Percentiles rank a stretch among this genome's conserved stretches.
Evolutionary conservation across 805 yeast species (phyloP).

Genomic region (Schizosaccharomyces japonicus): DNA sequence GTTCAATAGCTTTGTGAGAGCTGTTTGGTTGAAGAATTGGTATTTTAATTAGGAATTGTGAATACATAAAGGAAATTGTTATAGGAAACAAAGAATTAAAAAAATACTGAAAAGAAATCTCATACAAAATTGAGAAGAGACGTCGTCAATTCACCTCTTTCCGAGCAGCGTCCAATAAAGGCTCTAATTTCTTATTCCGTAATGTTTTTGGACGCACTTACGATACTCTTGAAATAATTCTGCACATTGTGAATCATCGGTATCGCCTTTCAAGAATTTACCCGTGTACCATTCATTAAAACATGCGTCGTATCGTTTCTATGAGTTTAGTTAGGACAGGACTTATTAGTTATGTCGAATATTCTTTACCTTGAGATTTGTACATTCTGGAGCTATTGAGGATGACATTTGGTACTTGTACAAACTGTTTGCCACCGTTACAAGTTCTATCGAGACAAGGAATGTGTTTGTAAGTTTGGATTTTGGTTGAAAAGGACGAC

Average conservation of each 20-base stretch:
- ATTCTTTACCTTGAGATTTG: not conserved
- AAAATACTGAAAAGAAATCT: no score
- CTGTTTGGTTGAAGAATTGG: no score
- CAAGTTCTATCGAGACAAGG: no score
- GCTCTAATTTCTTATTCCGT: slow-evolving; percentile 48
- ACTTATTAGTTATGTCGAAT: not conserved
- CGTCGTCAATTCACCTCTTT: slow-evolving; percentile 57
- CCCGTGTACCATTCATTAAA: slow-evolving; percentile 83
- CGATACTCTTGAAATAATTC: slow-evolving; percentile 68
- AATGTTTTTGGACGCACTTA: slow-evolving; percentile 42
- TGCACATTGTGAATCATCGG: slow-evolving; percentile 53
- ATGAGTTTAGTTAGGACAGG: not conserved
- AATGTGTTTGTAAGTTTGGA: no score
- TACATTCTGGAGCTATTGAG: slow-evolving; percentile 1
- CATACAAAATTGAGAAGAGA: no score
- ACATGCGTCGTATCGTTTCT: slow-evolving; percentile 46
- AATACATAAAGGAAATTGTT: no score
- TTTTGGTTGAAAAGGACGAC: no score
- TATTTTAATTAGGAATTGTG: no score
- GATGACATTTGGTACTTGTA: slow-evolving; percentile 2
- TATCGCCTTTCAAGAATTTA: slow-evolving; percentile 12
- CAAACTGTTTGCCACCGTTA: no score
- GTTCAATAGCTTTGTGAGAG: no score
- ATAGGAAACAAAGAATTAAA: no score
- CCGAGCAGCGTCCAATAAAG: slow-evolving; percentile 63